Evolutionary conservation across 768 basidiomycete genomes (phyloP).

Genomic region (Trametes gibbosa): DNA sequence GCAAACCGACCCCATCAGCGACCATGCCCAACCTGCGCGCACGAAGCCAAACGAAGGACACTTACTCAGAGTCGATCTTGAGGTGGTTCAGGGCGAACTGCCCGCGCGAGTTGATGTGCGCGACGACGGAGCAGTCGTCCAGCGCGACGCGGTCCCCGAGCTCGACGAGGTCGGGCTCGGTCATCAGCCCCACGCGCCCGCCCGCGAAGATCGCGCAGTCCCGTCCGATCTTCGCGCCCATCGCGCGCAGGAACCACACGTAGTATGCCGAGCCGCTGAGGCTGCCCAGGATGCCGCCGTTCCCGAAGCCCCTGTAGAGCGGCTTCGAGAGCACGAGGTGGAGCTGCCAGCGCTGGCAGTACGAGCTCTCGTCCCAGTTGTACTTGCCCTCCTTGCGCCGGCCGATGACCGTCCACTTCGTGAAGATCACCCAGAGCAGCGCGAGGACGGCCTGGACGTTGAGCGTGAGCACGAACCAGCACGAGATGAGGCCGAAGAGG

Average conservation of each 20-base stretch:
- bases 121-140: constrained; percentile 49
- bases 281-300: constrained; percentile 39
- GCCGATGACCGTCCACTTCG: constrained; percentile 45
- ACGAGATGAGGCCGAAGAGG: constrained; percentile 39
- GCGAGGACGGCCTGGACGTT: constrained; percentile 39
- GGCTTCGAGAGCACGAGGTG: constrained; percentile 40
- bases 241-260: constrained; percentile 39
- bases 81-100: constrained; percentile 43
- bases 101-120: constrained; percentile 49
- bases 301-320: constrained; percentile 41
- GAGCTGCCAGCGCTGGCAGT: constrained; percentile 49
- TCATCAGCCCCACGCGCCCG: constrained; percentile 44
- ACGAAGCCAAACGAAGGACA: constrained; percentile 9
- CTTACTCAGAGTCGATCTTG: constrained; percentile 39
- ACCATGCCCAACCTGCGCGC: no score
- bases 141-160: constrained; percentile 43
- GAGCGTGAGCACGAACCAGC: constrained; percentile 39
- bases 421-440: constrained; percentile 39
- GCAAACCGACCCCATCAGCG: not conserved
- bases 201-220: constrained; percentile 43
- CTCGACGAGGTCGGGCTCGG: constrained; percentile 47
- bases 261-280: constrained; percentile 42
- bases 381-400: constrained; percentile 38
- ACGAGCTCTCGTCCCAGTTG: constrained; percentile 47
- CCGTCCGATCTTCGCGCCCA: constrained; percentile 46